Base-by-base conservation (phyloP, 192 early-diverging fungal species). In the Borealophlyctis nickersoniae region DNA sequence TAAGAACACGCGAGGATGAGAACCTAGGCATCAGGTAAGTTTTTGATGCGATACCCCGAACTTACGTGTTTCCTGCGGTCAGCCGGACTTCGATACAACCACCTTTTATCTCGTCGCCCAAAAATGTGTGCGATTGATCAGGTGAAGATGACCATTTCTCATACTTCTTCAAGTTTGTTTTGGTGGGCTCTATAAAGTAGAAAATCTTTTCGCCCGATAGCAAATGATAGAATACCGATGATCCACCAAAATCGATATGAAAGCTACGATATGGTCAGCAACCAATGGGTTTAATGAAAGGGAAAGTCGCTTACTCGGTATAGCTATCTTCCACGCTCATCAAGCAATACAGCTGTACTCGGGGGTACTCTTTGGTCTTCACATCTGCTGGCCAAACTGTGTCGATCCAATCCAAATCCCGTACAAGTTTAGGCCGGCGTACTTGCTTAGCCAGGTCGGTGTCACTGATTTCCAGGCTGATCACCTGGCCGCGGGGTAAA, bases 301-400 rank as follows among this genome's bases (percentile, higher is more conserved):
- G 31, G 23, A 49, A 23, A 13, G 7, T 45, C 19, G 31, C 65
- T 55, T 60, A 94, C 69, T 95, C 93, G 23, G 93, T 93, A 68
- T 91, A 95, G 23, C 91, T 88, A 53, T 94, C 88, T 66, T 87
- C 82, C n/a, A 92, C 89, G 36, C 90, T 87, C 94, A 96, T 94
- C 57, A 94, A 71, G 63, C 94, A 96, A 67, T 96, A 94, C 5
- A 93, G 78, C 66, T 94, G 91, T 0, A 94, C 91, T 52, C 85
- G 84, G 7, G 94, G 94, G 65, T 88, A 93, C 70, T 89, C 88
- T 31, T 72, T 76, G n/a, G 62, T 62, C 67, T 83, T 84, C 27
- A 87, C 63, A 26, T 77, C 63, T n/a, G 58, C 36, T 11, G 94
- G 94, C 94, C 94, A 97, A 63, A 91, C 80, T 36, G 83, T 83